phyloP scores from a whole-genome alignment of 169 alveolate species.

The Eimeria praecox region DNA sequence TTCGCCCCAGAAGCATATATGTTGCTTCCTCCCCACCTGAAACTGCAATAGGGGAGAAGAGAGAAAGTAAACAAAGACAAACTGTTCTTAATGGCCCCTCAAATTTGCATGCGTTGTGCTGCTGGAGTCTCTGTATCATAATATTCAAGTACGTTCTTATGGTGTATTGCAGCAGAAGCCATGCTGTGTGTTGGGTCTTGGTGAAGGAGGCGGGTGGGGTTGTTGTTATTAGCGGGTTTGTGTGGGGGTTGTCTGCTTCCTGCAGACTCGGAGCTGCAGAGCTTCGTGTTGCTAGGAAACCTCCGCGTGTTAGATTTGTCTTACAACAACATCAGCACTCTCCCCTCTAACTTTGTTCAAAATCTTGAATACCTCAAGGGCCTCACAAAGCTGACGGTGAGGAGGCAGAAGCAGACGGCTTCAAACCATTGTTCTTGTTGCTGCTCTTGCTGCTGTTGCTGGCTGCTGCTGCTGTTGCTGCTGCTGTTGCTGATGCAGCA shows the following conservation, averaged over 20 bases:
- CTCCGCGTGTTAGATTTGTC: slow-evolving; percentile 67
- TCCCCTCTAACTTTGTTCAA: slow-evolving; percentile 34
- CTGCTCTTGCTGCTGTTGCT: slow-evolving; percentile 10
- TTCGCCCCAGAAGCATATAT: too few species aligned
- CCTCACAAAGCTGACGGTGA: slow-evolving; percentile 36
- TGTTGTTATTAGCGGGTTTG: background rate
- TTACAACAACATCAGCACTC: slow-evolving; percentile 49
- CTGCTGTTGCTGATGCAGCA: background rate
- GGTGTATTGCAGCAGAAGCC: background rate
- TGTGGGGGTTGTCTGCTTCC: background rate
- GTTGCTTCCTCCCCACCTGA: too few species aligned
- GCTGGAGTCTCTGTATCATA: background rate
- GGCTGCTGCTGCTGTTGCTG: background rate
- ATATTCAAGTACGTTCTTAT: background rate
- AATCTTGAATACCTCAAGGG: slow-evolving; percentile 26
- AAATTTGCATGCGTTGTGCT: background rate
- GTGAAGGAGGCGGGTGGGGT: background rate
- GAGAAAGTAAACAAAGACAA: too few species aligned
- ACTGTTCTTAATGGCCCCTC: too few species aligned
- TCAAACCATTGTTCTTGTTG: background rate
- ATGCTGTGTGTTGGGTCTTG: background rate
- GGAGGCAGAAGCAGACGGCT: slow-evolving; percentile 7
- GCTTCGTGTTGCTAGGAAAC: slow-evolving; percentile 42
- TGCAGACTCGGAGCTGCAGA: slow-evolving; percentile 20
- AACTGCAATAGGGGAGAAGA: too few species aligned